Evolutionary conservation across 371 early-diverging fungal species (phyloP).

Genomic region (Apophysomyces variabilis): DNA sequence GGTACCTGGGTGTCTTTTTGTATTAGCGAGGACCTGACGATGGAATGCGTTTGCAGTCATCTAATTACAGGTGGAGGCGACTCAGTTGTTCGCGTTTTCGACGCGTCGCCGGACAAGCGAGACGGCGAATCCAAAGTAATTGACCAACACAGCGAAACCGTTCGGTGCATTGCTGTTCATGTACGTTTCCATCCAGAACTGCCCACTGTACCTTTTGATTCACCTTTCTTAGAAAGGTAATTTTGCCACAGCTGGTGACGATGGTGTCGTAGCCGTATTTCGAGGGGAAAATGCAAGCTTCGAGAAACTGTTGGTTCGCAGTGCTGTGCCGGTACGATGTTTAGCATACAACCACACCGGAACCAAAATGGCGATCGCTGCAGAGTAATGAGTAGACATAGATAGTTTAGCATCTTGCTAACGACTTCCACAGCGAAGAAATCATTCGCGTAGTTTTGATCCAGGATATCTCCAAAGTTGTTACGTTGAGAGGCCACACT

Average conservation of each 20-base stretch:
- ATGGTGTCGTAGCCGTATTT: conserved; percentile 38
- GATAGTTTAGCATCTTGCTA: background rate
- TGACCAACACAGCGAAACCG: conserved; percentile 16
- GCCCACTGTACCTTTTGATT: background rate
- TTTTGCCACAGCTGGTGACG: conserved; percentile 41
- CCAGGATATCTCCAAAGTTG: conserved; percentile 39
- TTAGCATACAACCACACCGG: conserved; percentile 37
- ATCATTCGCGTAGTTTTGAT: conserved; percentile 39
- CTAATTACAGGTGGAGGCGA: conserved; percentile 22
- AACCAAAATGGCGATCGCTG: conserved; percentile 42
- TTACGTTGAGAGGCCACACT: conserved; percentile 47
- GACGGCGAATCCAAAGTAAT: background rate
- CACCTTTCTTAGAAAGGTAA: conserved; percentile 19
- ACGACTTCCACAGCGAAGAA: conserved; percentile 33
- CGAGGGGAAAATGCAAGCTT: conserved; percentile 28
- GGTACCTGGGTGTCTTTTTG: background rate
- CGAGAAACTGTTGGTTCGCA: conserved; percentile 39
- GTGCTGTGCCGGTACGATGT: conserved; percentile 39
- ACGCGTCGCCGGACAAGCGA: conserved; percentile 10
- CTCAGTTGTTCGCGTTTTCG: conserved; percentile 15
- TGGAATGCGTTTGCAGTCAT: background rate
- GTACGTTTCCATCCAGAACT: conserved; percentile 4
- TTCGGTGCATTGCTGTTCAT: conserved; percentile 15
- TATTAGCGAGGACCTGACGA: background rate
- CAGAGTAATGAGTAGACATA: conserved; percentile 35